Conservation (phyloP, 1,284 basidiomycete species). For the Trichosporon ovoides region DNA sequence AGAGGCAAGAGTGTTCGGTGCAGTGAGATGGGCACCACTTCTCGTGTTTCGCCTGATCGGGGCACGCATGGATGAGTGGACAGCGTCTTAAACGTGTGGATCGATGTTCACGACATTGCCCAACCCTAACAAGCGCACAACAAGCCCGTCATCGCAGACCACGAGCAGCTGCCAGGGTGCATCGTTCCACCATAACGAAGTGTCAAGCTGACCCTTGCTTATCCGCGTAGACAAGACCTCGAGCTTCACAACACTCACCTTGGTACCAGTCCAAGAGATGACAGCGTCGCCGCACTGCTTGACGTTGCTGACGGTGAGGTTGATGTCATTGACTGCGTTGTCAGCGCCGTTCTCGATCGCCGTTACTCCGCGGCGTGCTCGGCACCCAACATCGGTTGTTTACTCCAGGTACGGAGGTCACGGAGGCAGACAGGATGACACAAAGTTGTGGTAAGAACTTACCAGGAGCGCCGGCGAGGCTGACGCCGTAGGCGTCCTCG, state of each 20-base stretch:
- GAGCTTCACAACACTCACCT: slow-evolving; percentile 22
- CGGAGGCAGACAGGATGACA: background rate
- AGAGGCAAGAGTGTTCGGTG: background rate
- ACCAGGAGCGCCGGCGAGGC: background rate
- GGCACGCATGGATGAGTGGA: background rate
- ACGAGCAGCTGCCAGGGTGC: background rate
- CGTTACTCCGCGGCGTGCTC: background rate
- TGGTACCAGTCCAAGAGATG: slow-evolving; percentile 39
- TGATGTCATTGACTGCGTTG: slow-evolving; percentile 35
- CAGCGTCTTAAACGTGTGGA: no score
- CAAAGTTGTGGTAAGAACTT: background rate
- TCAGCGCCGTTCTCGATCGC: background rate
- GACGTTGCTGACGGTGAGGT: slow-evolving; percentile 32
- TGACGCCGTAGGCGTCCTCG: background rate
- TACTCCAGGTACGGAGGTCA: background rate
- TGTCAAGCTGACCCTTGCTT: no score
- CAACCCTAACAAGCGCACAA: background rate
- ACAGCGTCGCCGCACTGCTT: slow-evolving; percentile 38
- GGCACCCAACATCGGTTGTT: background rate
- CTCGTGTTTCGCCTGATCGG: no score
- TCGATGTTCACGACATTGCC: no score
- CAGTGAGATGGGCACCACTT: background rate
- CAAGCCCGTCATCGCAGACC: background rate
- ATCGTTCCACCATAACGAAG: no score
- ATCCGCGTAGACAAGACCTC: no score